These are phyloP conservation scores for Fulvia fulva DNA, from an alignment of 2,329 filamentous ascomycete genomes.

Conservation along the genomic window DNA sequence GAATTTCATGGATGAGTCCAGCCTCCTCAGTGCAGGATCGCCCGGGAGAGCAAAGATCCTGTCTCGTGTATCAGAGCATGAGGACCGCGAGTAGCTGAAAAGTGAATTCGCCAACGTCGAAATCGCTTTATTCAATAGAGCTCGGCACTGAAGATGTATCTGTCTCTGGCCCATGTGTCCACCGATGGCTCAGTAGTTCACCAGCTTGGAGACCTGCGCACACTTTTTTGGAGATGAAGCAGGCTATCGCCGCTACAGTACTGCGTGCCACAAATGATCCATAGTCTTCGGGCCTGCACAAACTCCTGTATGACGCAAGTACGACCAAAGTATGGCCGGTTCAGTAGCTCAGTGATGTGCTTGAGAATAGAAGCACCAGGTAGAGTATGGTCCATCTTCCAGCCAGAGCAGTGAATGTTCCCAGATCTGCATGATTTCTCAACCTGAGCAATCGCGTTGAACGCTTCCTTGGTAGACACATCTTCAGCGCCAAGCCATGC, in stretches of 20 bases:
- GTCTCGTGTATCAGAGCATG: not conserved
- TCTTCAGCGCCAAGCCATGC: not conserved
- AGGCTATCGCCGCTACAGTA: not conserved
- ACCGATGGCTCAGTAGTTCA: not conserved
- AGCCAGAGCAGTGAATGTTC: not conserved
- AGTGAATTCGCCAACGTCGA: not conserved
- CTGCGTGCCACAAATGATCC: not conserved
- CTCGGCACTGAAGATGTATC: too few species aligned
- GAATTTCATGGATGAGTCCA: not conserved
- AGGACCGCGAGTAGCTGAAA: not conserved
- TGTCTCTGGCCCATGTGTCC: not conserved
- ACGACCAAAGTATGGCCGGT: too few species aligned
- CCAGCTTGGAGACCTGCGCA: not conserved
- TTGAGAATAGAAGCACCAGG: too few species aligned
- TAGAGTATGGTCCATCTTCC: not conserved
- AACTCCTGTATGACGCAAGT: slow-evolving; percentile 1
- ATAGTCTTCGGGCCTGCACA: not conserved
- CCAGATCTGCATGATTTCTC: not conserved
- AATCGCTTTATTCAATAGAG: not conserved
- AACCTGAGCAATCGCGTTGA: not conserved
- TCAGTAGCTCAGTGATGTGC: too few species aligned
- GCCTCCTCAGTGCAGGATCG: not conserved
- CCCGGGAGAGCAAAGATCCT: not conserved
- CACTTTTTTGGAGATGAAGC: not conserved
- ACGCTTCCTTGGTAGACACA: not conserved